These are phyloP conservation scores for Pholiota adiposa DNA, from an alignment of 1,284 basidiomycete genomes.

Conservation along the genomic window DNA sequence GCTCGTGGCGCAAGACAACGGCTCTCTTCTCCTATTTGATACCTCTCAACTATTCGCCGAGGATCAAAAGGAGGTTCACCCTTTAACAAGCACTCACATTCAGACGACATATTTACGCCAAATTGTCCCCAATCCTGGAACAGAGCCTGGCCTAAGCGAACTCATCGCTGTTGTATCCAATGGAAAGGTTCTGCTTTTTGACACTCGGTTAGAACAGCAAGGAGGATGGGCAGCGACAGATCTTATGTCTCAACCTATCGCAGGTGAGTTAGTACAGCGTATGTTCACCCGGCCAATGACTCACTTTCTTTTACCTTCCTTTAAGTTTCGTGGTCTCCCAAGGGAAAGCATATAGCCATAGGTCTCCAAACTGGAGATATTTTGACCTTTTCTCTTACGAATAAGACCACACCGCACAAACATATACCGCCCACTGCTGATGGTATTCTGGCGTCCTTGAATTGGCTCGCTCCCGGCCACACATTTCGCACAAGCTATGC, in stretches of 20 bases:
- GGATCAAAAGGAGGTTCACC: constrained; percentile 45
- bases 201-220: constrained; percentile 54
- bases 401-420: constrained; percentile 58
- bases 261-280: constrained; percentile 47
- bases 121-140: constrained; percentile 68
- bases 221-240: constrained; percentile 66
- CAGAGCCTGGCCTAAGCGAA: constrained; percentile 53
- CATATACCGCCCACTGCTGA: constrained; percentile 62
- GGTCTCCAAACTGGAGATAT: constrained; percentile 77
- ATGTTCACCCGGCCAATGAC: constrained; percentile 5
- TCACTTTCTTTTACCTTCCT: constrained; percentile 16
- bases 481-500: constrained; percentile 75
- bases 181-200: constrained; percentile 60
- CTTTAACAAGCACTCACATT: constrained; percentile 52
- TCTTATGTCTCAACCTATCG: constrained; percentile 53
- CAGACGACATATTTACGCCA: constrained; percentile 51
- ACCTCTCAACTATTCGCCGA: constrained; percentile 50
- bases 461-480: constrained; percentile 75
- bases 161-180: constrained; percentile 62
- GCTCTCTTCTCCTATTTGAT: constrained; percentile 63
- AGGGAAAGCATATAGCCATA: constrained; percentile 84
- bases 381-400: constrained; percentile 66
- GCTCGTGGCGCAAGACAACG: constrained; percentile 60
- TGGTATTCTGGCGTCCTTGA: constrained; percentile 56
- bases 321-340: constrained; percentile 82